Evolutionary conservation across 495 filamentous ascomycete species (phyloP).

Genomic region (Hypoxylon perforatum): DNA sequence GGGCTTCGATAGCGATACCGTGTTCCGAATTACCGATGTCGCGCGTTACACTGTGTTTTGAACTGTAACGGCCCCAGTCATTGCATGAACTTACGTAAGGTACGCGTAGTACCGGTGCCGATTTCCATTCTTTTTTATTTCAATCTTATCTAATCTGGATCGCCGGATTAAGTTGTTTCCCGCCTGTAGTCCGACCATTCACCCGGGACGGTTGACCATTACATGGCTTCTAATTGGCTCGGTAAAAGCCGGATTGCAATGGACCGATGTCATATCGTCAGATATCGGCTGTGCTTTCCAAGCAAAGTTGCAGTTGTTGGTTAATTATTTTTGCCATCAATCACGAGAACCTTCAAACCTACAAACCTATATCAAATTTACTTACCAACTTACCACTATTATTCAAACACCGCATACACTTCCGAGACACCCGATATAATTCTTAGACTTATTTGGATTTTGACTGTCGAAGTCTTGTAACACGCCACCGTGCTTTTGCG

Average conservation of each 20-base stretch:
- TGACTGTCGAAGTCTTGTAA: not conserved
- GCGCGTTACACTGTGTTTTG: not conserved
- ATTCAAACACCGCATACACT: too few relatives aligned
- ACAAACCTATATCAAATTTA: too few relatives aligned
- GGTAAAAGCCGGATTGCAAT: slow-evolving; percentile 47
- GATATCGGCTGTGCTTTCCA: slow-evolving; percentile 37
- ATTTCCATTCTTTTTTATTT: not conserved
- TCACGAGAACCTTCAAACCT: not conserved
- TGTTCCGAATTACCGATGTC: slow-evolving; percentile 2
- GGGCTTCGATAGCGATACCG: slow-evolving; percentile 1
- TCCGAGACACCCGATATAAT: not conserved
- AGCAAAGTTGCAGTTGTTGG: slow-evolving; percentile 2
- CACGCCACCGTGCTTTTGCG: not conserved
- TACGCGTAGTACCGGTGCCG: not conserved
- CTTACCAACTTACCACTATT: not conserved
- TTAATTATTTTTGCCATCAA: slow-evolving; percentile 3
- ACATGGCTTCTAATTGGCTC: slow-evolving; percentile 51
- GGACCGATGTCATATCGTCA: slow-evolving; percentile 53
- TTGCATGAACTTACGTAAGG: not conserved
- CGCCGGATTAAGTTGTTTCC: not conserved
- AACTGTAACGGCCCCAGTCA: too few relatives aligned
- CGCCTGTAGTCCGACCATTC: not conserved
- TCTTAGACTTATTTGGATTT: not conserved
- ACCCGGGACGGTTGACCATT: slow-evolving; percentile 45
- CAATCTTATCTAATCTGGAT: not conserved